Evolutionary conservation across 345 rosid species (phyloP), one percentile per base, ranked within the genome.

Genomic region (Pistacia integerrima): DNA sequence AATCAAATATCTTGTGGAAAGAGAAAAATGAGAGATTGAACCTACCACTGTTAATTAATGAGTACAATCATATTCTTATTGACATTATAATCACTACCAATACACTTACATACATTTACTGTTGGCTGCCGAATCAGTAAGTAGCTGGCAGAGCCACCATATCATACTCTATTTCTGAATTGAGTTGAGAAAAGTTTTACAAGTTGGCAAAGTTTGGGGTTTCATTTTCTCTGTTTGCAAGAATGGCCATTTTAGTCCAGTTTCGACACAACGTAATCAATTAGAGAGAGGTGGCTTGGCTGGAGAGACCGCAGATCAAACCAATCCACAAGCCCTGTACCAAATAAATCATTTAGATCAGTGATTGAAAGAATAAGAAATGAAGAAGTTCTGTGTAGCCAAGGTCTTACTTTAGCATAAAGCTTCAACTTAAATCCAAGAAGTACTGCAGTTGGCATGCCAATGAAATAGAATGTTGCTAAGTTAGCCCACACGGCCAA

Each of bases 251-350:
- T 67, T 30, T 76, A 20, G 25, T 78, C 98, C 97, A 92, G 64
- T 82, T 90, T 17, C 84, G 75, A 54, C 76, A 78, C 6, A 82
- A 75, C 9, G 88, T 75, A 44, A 93, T 84, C 13, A 88, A 4
- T 73, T 83, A 64, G 17, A 90, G 90, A 0, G 87, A 70, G 67
- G 52, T 11, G 2, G 88, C 64, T 84, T 91, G 93, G 64, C 79
- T 77, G 56, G 74, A 73, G 17, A 93, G 76, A 1, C 93, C 91
- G 11, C 97, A 87, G 48, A 90, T 90, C 64, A 91, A 20, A 67
- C 97, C 97, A 12, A 85, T 86, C 97, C 97, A 93, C 67, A 93
- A 81, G 41, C 93, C 97, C 97, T 90, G 82, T 22, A 54, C 9
- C 3, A 36, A 54, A 72, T 2, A 5, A 7, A n/a, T 10, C 12